Base-by-base conservation (phyloP, 768 basidiomycete species). In the Guyanaporus albipodus region DNA sequence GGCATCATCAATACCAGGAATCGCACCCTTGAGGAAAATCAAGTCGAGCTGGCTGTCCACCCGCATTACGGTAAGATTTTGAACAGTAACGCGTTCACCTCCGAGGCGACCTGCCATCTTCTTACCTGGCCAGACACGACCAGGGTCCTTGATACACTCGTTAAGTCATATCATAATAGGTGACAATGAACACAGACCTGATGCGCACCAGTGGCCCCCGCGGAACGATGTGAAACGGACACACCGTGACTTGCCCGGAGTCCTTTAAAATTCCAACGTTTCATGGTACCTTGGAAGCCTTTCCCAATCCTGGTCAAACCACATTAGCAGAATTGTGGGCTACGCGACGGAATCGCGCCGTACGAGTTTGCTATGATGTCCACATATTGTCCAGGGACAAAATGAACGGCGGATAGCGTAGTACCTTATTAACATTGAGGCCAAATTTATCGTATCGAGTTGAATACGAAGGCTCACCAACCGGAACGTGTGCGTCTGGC, bases 31-130 rank as follows among this genome's bases (percentile, higher is more conserved):
- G 43, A 99, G 83, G 66, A 87, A 98, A 46, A 99, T 74, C 43
- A 97, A 79, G 68, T 98, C 85, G 38, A 96, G 80, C 12, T 73
- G 70, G 18, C 80, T 80, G 72, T 99, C 96, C 49, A 99, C 78
- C 18, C 92, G 87, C 45, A 93, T 78, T 34, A 98, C 91, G 1
- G 84, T 67, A 21, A 98, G 81, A 62, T 97, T 98, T 60, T 95
- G 92, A 12, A 77, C 75, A 8, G 95, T 98, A 8, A 79, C 78
- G 32, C 84, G 83, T 52, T 80, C 75, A 46, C 83, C 86, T 40
- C 96, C 96, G 75, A 97, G 83, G 19, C 84, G 85, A 27, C 96
- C 96, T 9, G 95, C 83, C 95, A 96, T 97, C 74, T 97, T 98
- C 73, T 93, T 96, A 29, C 96, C 96, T 4, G 96, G 96, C 71